Conservation (phyloP, 2,329 filamentous ascomycete species). For the Fonsecaea multimorphosa region DNA sequence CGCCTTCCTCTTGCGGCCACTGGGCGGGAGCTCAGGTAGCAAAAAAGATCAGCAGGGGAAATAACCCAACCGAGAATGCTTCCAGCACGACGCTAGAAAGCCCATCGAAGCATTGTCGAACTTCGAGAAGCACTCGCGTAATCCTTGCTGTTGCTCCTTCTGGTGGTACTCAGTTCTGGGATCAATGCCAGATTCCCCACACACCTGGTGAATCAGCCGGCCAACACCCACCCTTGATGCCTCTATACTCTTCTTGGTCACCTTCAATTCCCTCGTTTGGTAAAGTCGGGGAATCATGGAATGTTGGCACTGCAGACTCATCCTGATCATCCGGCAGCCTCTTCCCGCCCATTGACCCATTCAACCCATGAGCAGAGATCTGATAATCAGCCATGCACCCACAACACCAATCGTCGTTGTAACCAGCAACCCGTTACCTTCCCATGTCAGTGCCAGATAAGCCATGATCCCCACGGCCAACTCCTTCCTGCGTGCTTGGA, state of each 20-base stretch:
- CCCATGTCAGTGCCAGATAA: conserved; percentile 59
- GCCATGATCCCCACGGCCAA: conserved; percentile 63
- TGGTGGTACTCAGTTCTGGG: not conserved
- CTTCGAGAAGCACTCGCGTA: conserved; percentile 16
- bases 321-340: conserved; percentile 11
- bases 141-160: conserved; percentile 9
- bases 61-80: conserved; percentile 12
- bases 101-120: conserved; percentile 19
- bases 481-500: conserved; percentile 63
- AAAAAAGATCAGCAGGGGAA: conserved; percentile 22
- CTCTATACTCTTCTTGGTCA: conserved; percentile 9
- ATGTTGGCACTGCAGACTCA: not conserved
- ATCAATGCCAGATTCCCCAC: not conserved
- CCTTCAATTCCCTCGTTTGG: conserved; percentile 8
- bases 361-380: conserved; percentile 41
- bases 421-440: conserved; percentile 52
- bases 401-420: conserved; percentile 46
- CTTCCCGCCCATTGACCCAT: not conserved
- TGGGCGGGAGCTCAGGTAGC: not conserved
- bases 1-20: not conserved
- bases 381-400: conserved; percentile 50
- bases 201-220: conserved; percentile 15
- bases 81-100: conserved; percentile 19
- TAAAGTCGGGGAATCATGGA: conserved; percentile 1
- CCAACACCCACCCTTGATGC: conserved; percentile 2